Evolutionary conservation across 2,329 filamentous ascomycete genomes (phyloP).

Genomic region (Monilinia vaccinii-corymbosi): DNA sequence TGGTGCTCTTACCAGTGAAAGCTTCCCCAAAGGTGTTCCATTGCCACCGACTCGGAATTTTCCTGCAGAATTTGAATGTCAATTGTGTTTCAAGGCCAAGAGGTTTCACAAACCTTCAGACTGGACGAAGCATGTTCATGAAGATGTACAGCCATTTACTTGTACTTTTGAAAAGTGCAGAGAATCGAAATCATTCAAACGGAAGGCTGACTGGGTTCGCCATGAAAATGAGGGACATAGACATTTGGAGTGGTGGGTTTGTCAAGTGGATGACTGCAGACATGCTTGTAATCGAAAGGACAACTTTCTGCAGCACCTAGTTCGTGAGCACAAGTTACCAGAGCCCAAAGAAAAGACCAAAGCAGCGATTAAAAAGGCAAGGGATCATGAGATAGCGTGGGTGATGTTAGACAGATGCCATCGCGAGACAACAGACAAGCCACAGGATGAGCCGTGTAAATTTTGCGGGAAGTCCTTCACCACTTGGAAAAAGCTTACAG

Average conservation of each 20-base stretch:
- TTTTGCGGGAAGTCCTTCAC: slow-evolving; percentile 77
- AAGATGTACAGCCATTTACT: slow-evolving; percentile 87
- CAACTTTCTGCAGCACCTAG: slow-evolving; percentile 87
- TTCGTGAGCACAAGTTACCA: slow-evolving; percentile 78
- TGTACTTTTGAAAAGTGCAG: slow-evolving; percentile 80
- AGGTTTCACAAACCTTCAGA: slow-evolving; percentile 86
- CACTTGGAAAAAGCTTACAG: slow-evolving; percentile 87
- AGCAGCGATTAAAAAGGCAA: slow-evolving; percentile 51
- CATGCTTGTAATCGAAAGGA: slow-evolving; percentile 82
- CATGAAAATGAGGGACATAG: slow-evolving; percentile 90
- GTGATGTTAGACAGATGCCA: slow-evolving; percentile 70
- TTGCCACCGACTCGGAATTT: slow-evolving; percentile 68
- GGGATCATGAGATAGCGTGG: slow-evolving; percentile 59
- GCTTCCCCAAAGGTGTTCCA: slow-evolving; percentile 73
- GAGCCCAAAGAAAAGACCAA: slow-evolving; percentile 77
- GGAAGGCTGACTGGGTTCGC: slow-evolving; percentile 91
- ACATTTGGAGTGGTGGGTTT: slow-evolving; percentile 86
- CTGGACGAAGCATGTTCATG: slow-evolving; percentile 94
- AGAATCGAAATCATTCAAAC: slow-evolving; percentile 86
- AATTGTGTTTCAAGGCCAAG: slow-evolving; percentile 76
- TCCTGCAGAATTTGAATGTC: slow-evolving; percentile 84
- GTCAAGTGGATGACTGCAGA: slow-evolving; percentile 68
- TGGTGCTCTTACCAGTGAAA: slow-evolving; percentile 58
- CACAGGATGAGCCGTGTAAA: slow-evolving; percentile 70
- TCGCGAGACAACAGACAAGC: slow-evolving; percentile 53